Percentiles rank a stretch among this genome's conserved stretches.
Conservation (phyloP, 192 early-diverging fungal species). For the Coemansia sp. region DNA sequence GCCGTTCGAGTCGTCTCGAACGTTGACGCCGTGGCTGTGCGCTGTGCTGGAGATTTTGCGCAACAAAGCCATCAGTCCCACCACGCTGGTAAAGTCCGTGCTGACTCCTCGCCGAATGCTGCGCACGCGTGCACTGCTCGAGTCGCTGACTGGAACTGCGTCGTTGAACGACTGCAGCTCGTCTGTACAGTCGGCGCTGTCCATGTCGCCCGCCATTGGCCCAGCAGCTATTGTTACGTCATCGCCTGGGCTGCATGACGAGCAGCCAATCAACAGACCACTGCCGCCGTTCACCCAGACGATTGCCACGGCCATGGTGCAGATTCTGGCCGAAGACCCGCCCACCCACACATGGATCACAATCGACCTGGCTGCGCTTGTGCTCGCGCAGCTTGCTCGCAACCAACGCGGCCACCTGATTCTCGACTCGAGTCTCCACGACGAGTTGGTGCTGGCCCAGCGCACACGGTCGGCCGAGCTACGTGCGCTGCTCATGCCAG, state of each 20-base stretch:
- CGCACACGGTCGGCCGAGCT: constrained; percentile 35
- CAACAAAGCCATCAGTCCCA: constrained; percentile 56
- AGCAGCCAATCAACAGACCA: background rate
- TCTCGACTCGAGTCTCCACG: constrained; percentile 19
- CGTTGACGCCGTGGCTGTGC: constrained; percentile 50
- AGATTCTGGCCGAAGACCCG: constrained; percentile 35
- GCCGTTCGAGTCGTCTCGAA: constrained; percentile 36
- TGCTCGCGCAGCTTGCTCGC: constrained; percentile 28
- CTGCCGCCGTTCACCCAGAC: constrained; percentile 30
- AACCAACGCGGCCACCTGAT: constrained; percentile 17
- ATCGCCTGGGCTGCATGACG: background rate
- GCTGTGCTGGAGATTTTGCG: constrained; percentile 32
- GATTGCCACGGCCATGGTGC: constrained; percentile 29
- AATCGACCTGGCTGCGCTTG: constrained; percentile 30
- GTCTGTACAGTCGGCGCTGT: constrained; percentile 16
- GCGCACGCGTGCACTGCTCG: constrained; percentile 46
- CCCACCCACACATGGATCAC: constrained; percentile 37
- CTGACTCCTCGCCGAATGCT: constrained; percentile 50
- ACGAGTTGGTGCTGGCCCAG: constrained; percentile 29
- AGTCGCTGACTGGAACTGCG: constrained; percentile 38
- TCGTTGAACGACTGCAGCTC: constrained; percentile 31
- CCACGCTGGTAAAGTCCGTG: constrained; percentile 36
- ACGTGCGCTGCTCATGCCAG: constrained; percentile 29
- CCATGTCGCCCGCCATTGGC: background rate
- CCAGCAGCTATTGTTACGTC: constrained; percentile 4